Base-by-base conservation (phyloP, 2,329 filamentous ascomycete genomes). In the Xylaria sp. region DNA sequence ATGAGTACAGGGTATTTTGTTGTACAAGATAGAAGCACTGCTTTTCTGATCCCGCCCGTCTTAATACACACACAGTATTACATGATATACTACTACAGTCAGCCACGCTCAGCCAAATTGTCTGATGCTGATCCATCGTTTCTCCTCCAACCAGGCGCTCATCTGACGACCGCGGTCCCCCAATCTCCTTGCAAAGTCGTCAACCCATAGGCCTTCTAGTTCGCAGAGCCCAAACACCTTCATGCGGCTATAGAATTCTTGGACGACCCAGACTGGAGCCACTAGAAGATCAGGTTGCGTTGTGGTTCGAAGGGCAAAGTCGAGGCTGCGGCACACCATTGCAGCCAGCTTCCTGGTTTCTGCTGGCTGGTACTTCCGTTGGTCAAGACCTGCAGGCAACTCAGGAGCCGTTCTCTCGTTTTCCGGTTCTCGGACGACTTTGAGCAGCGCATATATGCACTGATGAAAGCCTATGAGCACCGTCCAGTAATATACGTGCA, bases 401-500 rank as follows among this genome's bases (percentile, higher is more conserved):
- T 80, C 77, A 0, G 81, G 79, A 73, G 80, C 82, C 66, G 81
- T 75, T 39, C 79, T 73, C 2, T 81, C 77, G 53, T 80, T 82
- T 20, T 82, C 80, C 0, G 83, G 80, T 66, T 85, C 79, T 67
- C 81, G 82, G 52, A 85, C 79, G 65, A 78, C 75, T 30, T 79
- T 77, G 65, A 86, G 80, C 18, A 89, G 76, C 18, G 73, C 72
- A 66, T 82, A 81, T 46, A 87, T 80, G 71, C 81, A 84, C 10
- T 81, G 83, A 68, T 84, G 82, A 55, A 89, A 81, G 13, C 83
- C 70, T 32, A 87, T 78, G 53, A 85, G 81, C 0, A 82, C 76
- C 68, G 84, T 81, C 86, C 86, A 88, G 75, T 86, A 87, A 73
- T 85, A 84, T 13, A 86, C 75, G 69, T 87, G 83, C 53, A 80